Evolutionary conservation across 2,329 filamentous ascomycete genomes (phyloP).

Genomic region (Penicillium glabrum): DNA sequence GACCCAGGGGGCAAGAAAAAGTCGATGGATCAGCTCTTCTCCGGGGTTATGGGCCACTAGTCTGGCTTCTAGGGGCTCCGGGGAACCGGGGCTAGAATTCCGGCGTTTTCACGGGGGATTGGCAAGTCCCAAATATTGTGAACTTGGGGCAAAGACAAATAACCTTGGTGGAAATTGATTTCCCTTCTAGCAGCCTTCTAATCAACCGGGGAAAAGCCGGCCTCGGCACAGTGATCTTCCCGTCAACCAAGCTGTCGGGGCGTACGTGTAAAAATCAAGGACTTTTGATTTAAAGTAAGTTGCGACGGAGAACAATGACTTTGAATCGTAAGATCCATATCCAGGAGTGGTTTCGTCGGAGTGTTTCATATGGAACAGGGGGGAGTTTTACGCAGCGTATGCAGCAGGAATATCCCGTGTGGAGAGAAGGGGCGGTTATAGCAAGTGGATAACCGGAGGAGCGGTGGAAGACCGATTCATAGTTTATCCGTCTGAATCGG

Average conservation of each 20-base stretch:
- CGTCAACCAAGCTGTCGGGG: conserved; percentile 13
- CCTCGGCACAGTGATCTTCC: conserved; percentile 12
- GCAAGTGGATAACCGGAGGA: not conserved
- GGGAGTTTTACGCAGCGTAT: not conserved
- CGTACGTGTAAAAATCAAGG: not conserved
- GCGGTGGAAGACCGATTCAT: conserved; percentile 11
- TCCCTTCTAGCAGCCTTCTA: not conserved
- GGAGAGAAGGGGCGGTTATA: not conserved
- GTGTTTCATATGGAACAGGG: not conserved
- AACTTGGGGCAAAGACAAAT: not conserved
- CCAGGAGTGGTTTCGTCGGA: not conserved
- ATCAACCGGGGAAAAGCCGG: not conserved
- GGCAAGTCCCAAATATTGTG: not conserved
- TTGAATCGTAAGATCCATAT: not conserved
- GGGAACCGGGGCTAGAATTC: conserved; percentile 5
- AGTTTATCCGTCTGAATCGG: conserved; percentile 3
- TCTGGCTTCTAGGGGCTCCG: not conserved
- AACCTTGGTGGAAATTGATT: not conserved
- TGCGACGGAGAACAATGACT: not conserved
- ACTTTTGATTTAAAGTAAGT: not conserved
- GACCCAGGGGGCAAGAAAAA: not conserved
- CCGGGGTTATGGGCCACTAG: conserved; percentile 2
- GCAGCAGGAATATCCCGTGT: not conserved
- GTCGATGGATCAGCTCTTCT: conserved; percentile 13
- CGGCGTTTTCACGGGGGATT: not conserved